Evolutionary conservation across 768 basidiomycete species (phyloP).

Genomic region (Grammothele lineata): DNA sequence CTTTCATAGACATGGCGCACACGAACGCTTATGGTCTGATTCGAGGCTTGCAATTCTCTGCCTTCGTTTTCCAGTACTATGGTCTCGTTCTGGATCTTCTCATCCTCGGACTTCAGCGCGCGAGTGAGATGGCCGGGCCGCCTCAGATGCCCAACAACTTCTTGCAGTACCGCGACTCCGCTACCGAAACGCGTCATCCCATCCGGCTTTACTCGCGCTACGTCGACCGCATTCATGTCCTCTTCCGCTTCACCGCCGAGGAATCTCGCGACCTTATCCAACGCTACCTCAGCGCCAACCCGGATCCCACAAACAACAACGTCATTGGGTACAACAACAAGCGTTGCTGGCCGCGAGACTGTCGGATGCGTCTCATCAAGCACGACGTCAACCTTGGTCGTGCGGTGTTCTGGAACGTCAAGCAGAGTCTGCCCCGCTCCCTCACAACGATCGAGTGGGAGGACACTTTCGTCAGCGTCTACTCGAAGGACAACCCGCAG

Average conservation of each 20-base stretch:
- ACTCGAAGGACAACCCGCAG: slow-evolving; percentile 96
- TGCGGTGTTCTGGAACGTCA: slow-evolving; percentile 99
- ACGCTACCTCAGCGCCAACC: slow-evolving; percentile 94
- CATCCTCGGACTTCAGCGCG: slow-evolving; percentile 94
- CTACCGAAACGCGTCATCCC: slow-evolving; percentile 96
- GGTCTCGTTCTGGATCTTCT: slow-evolving; percentile 93
- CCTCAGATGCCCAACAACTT: slow-evolving; percentile 98
- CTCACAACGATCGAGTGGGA: slow-evolving; percentile 99
- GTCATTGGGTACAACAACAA: slow-evolving; percentile 99
- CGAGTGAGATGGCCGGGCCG: slow-evolving; percentile 98
- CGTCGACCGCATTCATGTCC: slow-evolving; percentile 89
- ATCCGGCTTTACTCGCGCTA: slow-evolving; percentile 97
- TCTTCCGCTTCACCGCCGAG: slow-evolving; percentile 97
- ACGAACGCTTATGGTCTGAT: slow-evolving; percentile 97
- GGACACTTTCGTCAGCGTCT: slow-evolving; percentile 95
- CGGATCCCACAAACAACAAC: slow-evolving; percentile 98
- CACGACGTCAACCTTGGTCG: slow-evolving; percentile 98
- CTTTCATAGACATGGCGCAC: slow-evolving; percentile 79
- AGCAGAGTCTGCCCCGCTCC: slow-evolving; percentile 92
- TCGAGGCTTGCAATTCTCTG: slow-evolving; percentile 96
- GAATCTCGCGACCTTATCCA: slow-evolving; percentile 97
- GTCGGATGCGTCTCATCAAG: slow-evolving; percentile 98
- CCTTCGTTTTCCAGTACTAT: slow-evolving; percentile 99
- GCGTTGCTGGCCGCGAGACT: slow-evolving; percentile 98
- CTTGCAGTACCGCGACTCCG: slow-evolving; percentile 92